phyloP scores from a whole-genome alignment of 257 asterid genomes.

The Nicotiana tabacum region DNA sequence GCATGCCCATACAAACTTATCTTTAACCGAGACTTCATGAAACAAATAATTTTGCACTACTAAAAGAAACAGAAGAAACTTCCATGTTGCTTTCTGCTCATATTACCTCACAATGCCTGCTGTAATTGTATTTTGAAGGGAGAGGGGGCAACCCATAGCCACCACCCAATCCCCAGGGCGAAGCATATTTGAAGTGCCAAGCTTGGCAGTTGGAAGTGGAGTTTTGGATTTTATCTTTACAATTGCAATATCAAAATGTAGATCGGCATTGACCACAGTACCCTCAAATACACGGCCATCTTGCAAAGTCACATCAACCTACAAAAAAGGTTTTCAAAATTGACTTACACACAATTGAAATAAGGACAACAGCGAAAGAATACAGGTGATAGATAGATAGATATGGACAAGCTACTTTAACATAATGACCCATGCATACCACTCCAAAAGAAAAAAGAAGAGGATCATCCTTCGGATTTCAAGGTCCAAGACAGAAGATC shows the following conservation, averaged over 20 bases:
- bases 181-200: conserved; percentile 18
- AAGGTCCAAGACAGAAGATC: background rate
- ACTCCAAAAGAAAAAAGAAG: background rate
- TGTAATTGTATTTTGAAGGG: conserved; percentile 84
- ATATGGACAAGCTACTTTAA: background rate
- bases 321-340: conserved; percentile 12
- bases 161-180: conserved; percentile 98
- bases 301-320: conserved; percentile 91
- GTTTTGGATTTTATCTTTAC: conserved; percentile 13
- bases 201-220: conserved; percentile 15
- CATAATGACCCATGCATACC: background rate
- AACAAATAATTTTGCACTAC: background rate
- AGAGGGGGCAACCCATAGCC: conserved; percentile 91
- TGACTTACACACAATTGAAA: background rate
- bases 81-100: background rate
- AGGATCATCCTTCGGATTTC: background rate
- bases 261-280: conserved; percentile 56
- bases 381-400: background rate
- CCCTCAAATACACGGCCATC: conserved; percentile 95
- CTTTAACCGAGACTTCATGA: background rate
- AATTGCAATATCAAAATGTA: conserved; percentile 34
- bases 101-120: conserved; percentile 87
- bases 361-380: background rate
- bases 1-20: background rate
- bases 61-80: conserved; percentile 1